Percentiles rank a stretch among this genome's conserved stretches.
phyloP scores from a whole-genome alignment of 257 asterid genomes.

The Forsythia viridissima region DNA sequence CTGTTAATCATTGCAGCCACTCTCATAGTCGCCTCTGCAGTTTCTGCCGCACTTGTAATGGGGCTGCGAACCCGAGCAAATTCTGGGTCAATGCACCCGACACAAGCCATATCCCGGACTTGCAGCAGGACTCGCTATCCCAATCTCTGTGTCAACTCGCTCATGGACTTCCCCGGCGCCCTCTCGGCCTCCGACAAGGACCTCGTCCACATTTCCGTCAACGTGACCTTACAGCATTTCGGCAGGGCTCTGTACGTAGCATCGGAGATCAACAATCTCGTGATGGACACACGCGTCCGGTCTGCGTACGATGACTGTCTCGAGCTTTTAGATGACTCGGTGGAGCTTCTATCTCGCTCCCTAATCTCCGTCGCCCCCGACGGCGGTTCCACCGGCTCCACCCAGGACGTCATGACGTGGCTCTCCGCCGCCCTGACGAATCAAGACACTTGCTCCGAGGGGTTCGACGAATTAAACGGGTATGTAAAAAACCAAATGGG shows the following conservation, averaged over 20 bases:
- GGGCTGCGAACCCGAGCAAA: constrained; percentile 22
- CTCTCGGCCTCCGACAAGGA: constrained; percentile 47
- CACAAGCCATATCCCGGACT: constrained; percentile 42
- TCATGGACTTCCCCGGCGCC: constrained; percentile 50
- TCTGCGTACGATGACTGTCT: constrained; percentile 54
- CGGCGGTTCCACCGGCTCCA: constrained; percentile 16
- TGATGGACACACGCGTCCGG: constrained; percentile 32
- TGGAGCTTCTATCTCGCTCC: constrained; percentile 40
- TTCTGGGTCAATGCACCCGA: constrained; percentile 24
- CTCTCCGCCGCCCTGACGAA: constrained; percentile 50
- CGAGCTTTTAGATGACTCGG: constrained; percentile 50
- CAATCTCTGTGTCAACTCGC: constrained; percentile 40
- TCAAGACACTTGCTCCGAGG: constrained; percentile 57
- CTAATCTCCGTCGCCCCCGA: constrained; percentile 27
- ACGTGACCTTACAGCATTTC: constrained; percentile 43
- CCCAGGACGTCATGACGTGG: constrained; percentile 52
- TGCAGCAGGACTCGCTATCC: constrained; percentile 48
- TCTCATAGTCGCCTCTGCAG: constrained; percentile 38
- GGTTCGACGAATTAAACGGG: constrained; percentile 38
- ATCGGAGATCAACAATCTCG: constrained; percentile 35
- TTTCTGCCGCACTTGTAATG: constrained; percentile 34
- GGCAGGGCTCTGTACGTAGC: constrained; percentile 35
- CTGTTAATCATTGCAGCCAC: constrained; percentile 31
- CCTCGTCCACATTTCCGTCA: constrained; percentile 52
- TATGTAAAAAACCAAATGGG: constrained; percentile 32